Percentiles rank a stretch among this genome's conserved stretches.
Evolutionary conservation across 2,329 filamentous ascomycete species (phyloP).

Genomic region (Trichoderma breve): DNA sequence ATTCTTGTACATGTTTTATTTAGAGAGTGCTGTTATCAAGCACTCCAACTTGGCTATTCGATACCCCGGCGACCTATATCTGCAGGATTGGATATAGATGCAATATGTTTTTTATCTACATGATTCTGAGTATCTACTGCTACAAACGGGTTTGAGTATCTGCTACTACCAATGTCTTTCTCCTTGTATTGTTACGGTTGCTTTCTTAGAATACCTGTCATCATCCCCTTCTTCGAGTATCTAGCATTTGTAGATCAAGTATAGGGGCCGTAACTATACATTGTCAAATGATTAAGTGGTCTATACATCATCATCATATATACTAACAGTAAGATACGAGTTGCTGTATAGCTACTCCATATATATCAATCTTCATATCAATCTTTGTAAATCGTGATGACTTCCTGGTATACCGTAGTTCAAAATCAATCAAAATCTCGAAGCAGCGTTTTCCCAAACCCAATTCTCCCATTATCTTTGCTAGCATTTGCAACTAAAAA

Average conservation of each 20-base stretch:
- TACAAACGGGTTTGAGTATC: neutral
- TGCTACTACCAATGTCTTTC: neutral
- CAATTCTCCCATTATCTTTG: slow-evolving; percentile 6
- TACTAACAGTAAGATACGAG: too few relatives aligned
- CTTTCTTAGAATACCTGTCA: too few relatives aligned
- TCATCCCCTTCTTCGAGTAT: too few relatives aligned
- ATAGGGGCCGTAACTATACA: neutral
- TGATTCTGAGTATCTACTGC: neutral
- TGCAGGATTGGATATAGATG: neutral
- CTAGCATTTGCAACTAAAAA: neutral
- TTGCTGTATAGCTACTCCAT: neutral
- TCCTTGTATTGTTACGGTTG: neutral
- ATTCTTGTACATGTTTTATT: neutral
- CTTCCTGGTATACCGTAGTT: neutral
- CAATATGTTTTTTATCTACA: neutral
- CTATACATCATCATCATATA: too few relatives aligned
- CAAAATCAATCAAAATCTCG: neutral
- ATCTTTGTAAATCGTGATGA: neutral
- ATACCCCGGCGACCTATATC: neutral
- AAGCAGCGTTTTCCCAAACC: neutral
- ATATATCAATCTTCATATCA: neutral
- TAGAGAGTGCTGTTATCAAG: neutral
- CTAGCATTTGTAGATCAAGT: too few relatives aligned
- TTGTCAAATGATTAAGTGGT: neutral
- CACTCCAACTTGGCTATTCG: neutral